Base-by-base conservation (phyloP, 1,284 basidiomycete genomes). In the Ustilago sp. region DNA sequence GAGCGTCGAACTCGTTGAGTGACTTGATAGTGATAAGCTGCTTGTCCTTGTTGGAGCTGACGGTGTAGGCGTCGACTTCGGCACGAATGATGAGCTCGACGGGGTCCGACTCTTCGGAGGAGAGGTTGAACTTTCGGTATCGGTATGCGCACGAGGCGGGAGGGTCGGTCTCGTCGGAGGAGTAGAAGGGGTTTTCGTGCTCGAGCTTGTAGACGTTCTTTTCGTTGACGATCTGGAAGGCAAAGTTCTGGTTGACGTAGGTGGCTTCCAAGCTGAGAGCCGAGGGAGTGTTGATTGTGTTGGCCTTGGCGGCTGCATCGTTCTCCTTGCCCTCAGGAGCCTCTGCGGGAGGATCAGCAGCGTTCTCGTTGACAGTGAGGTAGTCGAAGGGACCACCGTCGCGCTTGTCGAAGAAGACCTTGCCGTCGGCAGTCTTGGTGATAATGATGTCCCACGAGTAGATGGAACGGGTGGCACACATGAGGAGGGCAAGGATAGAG, bases 381-480 rank as follows among this genome's bases (percentile, higher is more conserved):
- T 93, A 97, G 87, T 99, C 90, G 81, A 99, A 98, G 1, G 96
- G 93, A 63, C 96, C 96, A 36, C 95, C 95, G 48, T 86, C 86
- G 67, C 97, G 93, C 88, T 99, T 99, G 89, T 99, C 97, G 78
- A 99, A 91, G 89, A 94, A 99, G 31, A 99, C 88, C 86, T 93
- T 94, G 88, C 95, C 92, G 47, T 94, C 95, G 61, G 77, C 80
- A 84, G 97, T 94, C 59, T 94, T 92, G 58, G 94, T 90, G 80
- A 99, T 92, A 76, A 99, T 93, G 74, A 99, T 94, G 86, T 99
- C 97, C 97, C 97, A 99, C 31, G 97, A 96, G 88, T 98, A 96
- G 69, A 98, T 93, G 15, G 95, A 95, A 77, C 97, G 90, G 7
- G 94, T 92, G 8, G 96, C 92, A 81, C 93, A 94, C 97, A 99